phyloP scores from a whole-genome alignment of 495 filamentous ascomycete genomes.

The Acidiella bohemica region DNA sequence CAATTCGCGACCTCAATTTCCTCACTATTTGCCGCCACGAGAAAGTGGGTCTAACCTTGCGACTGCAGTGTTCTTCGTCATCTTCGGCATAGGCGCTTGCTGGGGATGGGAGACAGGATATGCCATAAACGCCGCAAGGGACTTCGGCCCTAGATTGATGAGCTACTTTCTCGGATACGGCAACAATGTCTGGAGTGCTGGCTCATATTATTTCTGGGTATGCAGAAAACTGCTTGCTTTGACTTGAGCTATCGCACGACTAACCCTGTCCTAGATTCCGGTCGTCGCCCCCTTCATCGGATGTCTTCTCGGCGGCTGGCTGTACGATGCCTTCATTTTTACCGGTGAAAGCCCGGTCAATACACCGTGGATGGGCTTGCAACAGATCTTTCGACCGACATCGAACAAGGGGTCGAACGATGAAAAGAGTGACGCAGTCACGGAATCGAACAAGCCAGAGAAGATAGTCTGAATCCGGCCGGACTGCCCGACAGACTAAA shows the following conservation, averaged over 20 bases:
- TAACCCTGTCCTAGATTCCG: slow-evolving; percentile 22
- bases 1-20: no score
- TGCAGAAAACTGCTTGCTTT: slow-evolving; percentile 2
- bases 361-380: slow-evolving; percentile 43
- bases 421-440: no score
- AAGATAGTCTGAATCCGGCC: no score
- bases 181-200: slow-evolving; percentile 47
- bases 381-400: slow-evolving; percentile 26
- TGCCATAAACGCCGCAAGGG: slow-evolving; percentile 52
- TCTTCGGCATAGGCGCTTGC: slow-evolving; percentile 55
- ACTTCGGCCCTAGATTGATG: slow-evolving; percentile 51
- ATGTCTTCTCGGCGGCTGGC: slow-evolving; percentile 44
- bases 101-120: slow-evolving; percentile 56
- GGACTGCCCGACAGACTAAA: no score
- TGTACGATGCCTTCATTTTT: slow-evolving; percentile 50
- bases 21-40: no score
- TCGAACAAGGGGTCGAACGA: no score
- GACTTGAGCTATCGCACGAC: background rate
- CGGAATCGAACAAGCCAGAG: no score
- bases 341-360: slow-evolving; percentile 47
- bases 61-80: slow-evolving; percentile 42
- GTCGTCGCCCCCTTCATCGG: slow-evolving; percentile 47
- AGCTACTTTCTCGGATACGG: slow-evolving; percentile 52
- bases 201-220: slow-evolving; percentile 53
- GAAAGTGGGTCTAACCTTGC: no score